Conservation (phyloP, 768 basidiomycete genomes). For the Macrocybe gigantea region DNA sequence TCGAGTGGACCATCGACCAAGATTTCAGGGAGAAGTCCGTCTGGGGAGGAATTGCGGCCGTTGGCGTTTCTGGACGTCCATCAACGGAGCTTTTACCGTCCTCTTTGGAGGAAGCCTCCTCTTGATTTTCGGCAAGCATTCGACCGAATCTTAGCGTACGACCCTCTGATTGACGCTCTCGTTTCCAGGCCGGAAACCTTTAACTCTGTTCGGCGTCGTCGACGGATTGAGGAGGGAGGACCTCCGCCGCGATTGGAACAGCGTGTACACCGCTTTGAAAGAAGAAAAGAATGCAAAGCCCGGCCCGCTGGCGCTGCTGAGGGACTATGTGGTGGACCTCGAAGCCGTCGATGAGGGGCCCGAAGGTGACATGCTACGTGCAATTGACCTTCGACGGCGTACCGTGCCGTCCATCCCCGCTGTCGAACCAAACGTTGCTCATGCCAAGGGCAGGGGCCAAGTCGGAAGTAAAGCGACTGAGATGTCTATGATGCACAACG, state of each 20-base stretch:
- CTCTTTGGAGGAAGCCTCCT: conserved; percentile 15
- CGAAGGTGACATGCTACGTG: no score
- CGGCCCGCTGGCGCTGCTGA: conserved; percentile 49
- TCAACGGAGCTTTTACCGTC: conserved; percentile 13
- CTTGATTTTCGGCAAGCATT: conserved; percentile 12
- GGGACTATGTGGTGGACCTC: conserved; percentile 33
- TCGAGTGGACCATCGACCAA: conserved; percentile 10
- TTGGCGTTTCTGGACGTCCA: conserved; percentile 19
- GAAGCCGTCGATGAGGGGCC: no score
- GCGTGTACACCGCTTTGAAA: background rate
- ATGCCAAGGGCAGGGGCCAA: no score
- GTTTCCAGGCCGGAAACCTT: background rate
- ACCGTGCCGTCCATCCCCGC: no score
- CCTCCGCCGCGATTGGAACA: background rate
- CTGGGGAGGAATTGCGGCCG: conserved; percentile 11
- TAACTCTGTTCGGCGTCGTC: conserved; percentile 6
- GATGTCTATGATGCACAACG: no score
- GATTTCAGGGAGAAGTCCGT: conserved; percentile 14
- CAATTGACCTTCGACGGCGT: no score
- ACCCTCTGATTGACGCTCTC: no score
- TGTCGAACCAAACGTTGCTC: no score
- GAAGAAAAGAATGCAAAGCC: conserved; percentile 83
- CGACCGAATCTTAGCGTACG: background rate
- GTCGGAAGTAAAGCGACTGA: no score
- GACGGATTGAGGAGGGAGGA: background rate